Percentiles rank a stretch among this genome's conserved stretches.
Evolutionary conservation across 371 early-diverging fungal genomes (phyloP).

Genomic region (Nosema bombycis): DNA sequence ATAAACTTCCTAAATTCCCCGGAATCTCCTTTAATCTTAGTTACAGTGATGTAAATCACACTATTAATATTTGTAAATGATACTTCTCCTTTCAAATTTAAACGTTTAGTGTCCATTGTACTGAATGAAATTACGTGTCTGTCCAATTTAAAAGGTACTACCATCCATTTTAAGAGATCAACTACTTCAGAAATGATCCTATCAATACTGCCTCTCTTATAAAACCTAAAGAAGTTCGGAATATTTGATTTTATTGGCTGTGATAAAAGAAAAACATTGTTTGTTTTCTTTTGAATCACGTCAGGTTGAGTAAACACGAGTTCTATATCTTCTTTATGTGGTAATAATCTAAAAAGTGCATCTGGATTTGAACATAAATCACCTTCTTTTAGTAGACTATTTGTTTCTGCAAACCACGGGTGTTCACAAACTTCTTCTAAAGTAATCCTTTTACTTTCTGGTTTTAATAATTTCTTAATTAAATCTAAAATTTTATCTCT

Average conservation of each 20-base stretch:
- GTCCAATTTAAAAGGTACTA: slow-evolving; percentile 15
- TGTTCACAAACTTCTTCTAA: slow-evolving; percentile 32
- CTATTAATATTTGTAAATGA: slow-evolving; percentile 32
- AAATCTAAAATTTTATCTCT: slow-evolving; percentile 61
- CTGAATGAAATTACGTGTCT: slow-evolving; percentile 45
- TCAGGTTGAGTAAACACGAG: slow-evolving; percentile 48
- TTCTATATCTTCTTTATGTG: background rate
- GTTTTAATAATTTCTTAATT: slow-evolving; percentile 77
- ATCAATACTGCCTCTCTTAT: slow-evolving; percentile 19
- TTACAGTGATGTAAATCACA: slow-evolving; percentile 47
- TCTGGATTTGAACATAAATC: slow-evolving; percentile 28
- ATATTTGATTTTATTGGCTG: slow-evolving; percentile 50
- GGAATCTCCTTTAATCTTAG: slow-evolving; percentile 56
- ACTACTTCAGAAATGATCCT: slow-evolving; percentile 20
- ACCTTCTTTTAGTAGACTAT: slow-evolving; percentile 34
- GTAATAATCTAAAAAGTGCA: slow-evolving; percentile 6
- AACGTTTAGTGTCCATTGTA: slow-evolving; percentile 59
- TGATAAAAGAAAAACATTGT: slow-evolving; percentile 29
- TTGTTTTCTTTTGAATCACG: slow-evolving; percentile 7
- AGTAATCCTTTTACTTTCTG: slow-evolving; percentile 73
- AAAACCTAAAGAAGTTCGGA: slow-evolving; percentile 46
- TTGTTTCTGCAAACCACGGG: slow-evolving; percentile 43
- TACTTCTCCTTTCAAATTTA: slow-evolving; percentile 58
- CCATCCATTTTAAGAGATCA: slow-evolving; percentile 27
- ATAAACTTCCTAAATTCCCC: slow-evolving; percentile 63